Evolutionary conservation across 352 stramenopile genomes (phyloP).

Genomic region (Globisporangium alternatum): DNA sequence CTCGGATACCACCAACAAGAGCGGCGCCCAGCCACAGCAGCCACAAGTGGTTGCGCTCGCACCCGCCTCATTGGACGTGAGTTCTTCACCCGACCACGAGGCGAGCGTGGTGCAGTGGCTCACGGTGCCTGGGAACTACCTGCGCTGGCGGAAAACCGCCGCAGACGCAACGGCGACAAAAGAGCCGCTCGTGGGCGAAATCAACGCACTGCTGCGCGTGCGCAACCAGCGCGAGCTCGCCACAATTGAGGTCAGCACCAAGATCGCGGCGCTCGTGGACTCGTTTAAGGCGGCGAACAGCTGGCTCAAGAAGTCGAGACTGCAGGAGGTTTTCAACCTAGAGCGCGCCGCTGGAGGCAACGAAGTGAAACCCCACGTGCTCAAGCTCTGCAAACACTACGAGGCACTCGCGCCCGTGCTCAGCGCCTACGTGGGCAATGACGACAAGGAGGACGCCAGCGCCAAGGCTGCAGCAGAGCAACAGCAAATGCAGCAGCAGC

Average conservation of each 20-base stretch:
- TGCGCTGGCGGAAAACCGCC: constrained; percentile 26
- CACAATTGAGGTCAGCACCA: constrained; percentile 25
- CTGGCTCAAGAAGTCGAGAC: constrained; percentile 28
- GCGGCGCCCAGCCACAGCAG: constrained; percentile 1
- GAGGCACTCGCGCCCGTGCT: constrained; percentile 32
- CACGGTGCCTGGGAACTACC: constrained; percentile 32
- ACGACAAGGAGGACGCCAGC: constrained; percentile 15
- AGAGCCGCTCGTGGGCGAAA: constrained; percentile 32
- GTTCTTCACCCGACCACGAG: constrained; percentile 17
- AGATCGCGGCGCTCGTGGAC: constrained; percentile 28
- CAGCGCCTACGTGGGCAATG: constrained; percentile 25
- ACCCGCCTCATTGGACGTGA: constrained; percentile 10
- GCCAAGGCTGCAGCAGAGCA: background rate
- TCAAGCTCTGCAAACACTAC: constrained; percentile 41
- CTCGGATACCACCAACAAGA: background rate
- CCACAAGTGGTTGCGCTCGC: constrained; percentile 15
- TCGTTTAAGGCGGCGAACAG: constrained; percentile 35
- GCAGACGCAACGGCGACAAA: constrained; percentile 23
- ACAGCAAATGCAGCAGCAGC: background rate
- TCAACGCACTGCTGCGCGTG: constrained; percentile 32
- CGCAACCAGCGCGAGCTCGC: constrained; percentile 22
- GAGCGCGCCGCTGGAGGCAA: constrained; percentile 20
- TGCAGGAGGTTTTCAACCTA: constrained; percentile 28
- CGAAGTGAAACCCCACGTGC: constrained; percentile 30
- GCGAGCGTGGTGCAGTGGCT: constrained; percentile 40